Base-by-base conservation (phyloP, 176 grass and related monocot genomes). In the Olyra latifolia region DNA sequence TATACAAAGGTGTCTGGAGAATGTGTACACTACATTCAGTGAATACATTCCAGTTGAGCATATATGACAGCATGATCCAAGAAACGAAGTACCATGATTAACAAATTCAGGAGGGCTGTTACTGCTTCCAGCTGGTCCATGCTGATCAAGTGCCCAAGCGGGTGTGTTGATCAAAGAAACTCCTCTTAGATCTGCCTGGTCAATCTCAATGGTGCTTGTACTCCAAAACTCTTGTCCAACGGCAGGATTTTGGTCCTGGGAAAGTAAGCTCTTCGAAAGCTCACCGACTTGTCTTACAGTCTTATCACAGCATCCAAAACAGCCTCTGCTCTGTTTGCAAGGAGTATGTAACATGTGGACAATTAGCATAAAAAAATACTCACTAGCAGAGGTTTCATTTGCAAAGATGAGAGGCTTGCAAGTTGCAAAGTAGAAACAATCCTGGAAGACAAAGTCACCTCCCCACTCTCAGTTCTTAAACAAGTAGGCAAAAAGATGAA, bases 311-410 rank as follows among this genome's bases (percentile, higher is more conserved):
- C 87, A 89, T 76, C 87, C 82, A 72, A 89, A 89, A 85, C 87
- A 89, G 87, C 82, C 87, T 85, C 87, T 89, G 87, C 82, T 89
- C 87, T 89, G 87, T 89, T 85, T 46, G 77, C 71, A 85, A 89
- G 72, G 77, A 85, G 82, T 85, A 76, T 77, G 66, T n/a, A 54
- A 40, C 82, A 77, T 64, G 47, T 42, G 53, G 57, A 72, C 77
- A 57, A 89, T 89, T 89, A 89, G 86, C 42, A 73, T 14, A 25
- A 39, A 35, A 35, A 39, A 59, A 27, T 3, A 20, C 25, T 32
- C 39, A 71, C 17, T 4, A 8, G 9, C 67, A 46, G 20, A 22
- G 42, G 27, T 4, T n/a, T n/a, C n/a, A 80, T 57, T 4, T 74
- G 8, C 7, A 74, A 58, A 13, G 1, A 44, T 30, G 2, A 27